These are phyloP conservation scores for Elsinoe batatas DNA, from an alignment of 2,329 filamentous ascomycete genomes.

Conservation along the genomic window DNA sequence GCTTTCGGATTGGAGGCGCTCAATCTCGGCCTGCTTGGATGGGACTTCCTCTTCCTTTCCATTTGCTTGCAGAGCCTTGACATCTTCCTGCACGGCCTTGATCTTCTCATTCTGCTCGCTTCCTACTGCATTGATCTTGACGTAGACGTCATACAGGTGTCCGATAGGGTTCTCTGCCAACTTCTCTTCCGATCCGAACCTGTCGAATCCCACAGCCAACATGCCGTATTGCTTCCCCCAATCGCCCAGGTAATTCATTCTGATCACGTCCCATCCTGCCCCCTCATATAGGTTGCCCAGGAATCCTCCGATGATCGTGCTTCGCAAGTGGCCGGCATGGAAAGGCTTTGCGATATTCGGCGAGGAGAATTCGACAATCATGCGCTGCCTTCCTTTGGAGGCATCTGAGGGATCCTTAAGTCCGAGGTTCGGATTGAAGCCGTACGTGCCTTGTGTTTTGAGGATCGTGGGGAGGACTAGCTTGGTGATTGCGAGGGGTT, in stretches of 20 bases:
- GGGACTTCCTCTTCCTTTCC: constrained; percentile 40
- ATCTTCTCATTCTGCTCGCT: constrained; percentile 56
- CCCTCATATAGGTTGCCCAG: constrained; percentile 58
- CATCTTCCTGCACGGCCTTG: constrained; percentile 38
- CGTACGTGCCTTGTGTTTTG: constrained; percentile 50
- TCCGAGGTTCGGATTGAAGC: constrained; percentile 51
- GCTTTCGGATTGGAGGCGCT: constrained; percentile 42
- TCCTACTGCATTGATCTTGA: constrained; percentile 58
- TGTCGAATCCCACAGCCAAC: constrained; percentile 62
- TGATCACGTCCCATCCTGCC: constrained; percentile 60
- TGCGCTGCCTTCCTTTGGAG: constrained; percentile 51
- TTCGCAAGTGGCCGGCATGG: constrained; percentile 63
- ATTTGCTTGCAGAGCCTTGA: constrained; percentile 31
- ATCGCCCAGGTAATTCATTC: constrained; percentile 68
- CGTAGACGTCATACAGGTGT: constrained; percentile 74
- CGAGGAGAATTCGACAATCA: constrained; percentile 73
- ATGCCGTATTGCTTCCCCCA: constrained; percentile 70
- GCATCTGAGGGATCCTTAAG: constrained; percentile 53
- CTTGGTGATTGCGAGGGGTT: constrained; percentile 53
- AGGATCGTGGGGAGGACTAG: constrained; percentile 62
- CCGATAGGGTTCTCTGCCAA: constrained; percentile 66
- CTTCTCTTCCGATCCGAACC: constrained; percentile 63
- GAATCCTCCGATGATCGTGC: constrained; percentile 68
- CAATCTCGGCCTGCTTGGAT: constrained; percentile 40
- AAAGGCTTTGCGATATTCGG: constrained; percentile 83